phyloP scores from a whole-genome alignment of 2,329 filamentous ascomycete species.

The Coccinonectria pachysandricola region DNA sequence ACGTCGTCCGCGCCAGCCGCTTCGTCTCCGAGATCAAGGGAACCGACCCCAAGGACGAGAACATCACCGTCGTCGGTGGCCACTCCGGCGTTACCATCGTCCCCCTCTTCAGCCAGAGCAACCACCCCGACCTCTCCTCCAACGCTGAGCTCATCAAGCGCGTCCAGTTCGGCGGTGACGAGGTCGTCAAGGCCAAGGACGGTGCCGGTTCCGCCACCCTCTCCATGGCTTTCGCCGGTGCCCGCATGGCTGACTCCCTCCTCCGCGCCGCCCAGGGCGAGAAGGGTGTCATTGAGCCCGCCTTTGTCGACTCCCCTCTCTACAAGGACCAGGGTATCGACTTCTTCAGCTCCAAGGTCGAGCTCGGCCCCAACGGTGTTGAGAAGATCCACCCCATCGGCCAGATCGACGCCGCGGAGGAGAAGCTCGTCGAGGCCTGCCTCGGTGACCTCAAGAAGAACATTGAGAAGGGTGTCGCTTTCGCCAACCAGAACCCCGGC shows the following conservation, averaged over 20 bases:
- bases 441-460: slow-evolving; percentile 83
- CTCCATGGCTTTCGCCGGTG: slow-evolving; percentile 96
- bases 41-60: slow-evolving; percentile 84
- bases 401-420: slow-evolving; percentile 72
- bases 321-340: slow-evolving; percentile 98
- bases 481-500: slow-evolving; percentile 48
- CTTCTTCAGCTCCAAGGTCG: slow-evolving; percentile 92
- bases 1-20: slow-evolving; percentile 93
- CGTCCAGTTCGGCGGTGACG: slow-evolving; percentile 97
- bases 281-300: slow-evolving; percentile 91
- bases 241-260: slow-evolving; percentile 75
- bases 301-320: slow-evolving; percentile 91
- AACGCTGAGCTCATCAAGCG: slow-evolving; percentile 76
- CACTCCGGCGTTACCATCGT: slow-evolving; percentile 99
- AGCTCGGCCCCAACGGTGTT: slow-evolving; percentile 93
- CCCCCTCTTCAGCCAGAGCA: slow-evolving; percentile 90
- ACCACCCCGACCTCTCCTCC: slow-evolving; percentile 72
- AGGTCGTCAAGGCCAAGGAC: slow-evolving; percentile 98
- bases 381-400: slow-evolving; percentile 87
- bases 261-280: slow-evolving; percentile 88
- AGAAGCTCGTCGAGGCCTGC: slow-evolving; percentile 80
- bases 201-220: slow-evolving; percentile 94
- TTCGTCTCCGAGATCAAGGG: slow-evolving; percentile 94
- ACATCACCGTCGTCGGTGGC: slow-evolving; percentile 91
- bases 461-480: slow-evolving; percentile 77